phyloP scores from a whole-genome alignment of 2,329 filamentous ascomycete species.

The Corynespora cassiicola region DNA sequence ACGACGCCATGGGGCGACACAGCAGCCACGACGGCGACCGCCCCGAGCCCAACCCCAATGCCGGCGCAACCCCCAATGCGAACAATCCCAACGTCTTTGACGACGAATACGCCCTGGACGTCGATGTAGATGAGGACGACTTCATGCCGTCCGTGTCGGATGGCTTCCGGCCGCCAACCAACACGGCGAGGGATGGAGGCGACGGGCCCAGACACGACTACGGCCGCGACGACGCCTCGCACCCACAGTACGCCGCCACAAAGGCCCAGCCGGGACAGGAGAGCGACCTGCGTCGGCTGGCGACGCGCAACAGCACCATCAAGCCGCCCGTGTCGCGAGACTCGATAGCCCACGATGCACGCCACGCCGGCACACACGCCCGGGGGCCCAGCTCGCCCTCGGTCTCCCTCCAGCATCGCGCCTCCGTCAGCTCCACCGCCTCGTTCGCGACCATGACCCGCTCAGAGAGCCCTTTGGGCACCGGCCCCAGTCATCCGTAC shows the following conservation, averaged over 20 bases:
- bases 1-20: constrained; percentile 47
- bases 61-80: too few species aligned
- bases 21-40: constrained; percentile 37
- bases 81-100: constrained; percentile 54
- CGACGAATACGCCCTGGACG: constrained; percentile 56
- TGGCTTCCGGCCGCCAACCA: constrained; percentile 52
- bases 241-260: constrained; percentile 28
- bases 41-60: constrained; percentile 32
- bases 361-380: constrained; percentile 22
- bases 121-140: constrained; percentile 48
- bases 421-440: constrained; percentile 47
- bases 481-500: constrained; percentile 83
- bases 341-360: constrained; percentile 25
- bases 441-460: constrained; percentile 50
- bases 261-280: constrained; percentile 27
- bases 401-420: constrained; percentile 39
- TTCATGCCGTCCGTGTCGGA: constrained; percentile 52
- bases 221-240: constrained; percentile 28
- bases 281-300: constrained; percentile 35
- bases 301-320: constrained; percentile 46
- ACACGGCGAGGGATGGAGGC: constrained; percentile 19
- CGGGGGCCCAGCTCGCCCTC: constrained; percentile 33
- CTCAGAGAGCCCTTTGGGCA: constrained; percentile 71
- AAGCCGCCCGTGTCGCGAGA: constrained; percentile 35
- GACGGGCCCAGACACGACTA: constrained; percentile 27